Percentiles rank a stretch among this genome's conserved stretches.
Conservation (phyloP, 1,284 basidiomycete genomes). For the Leccinum solheimii region DNA sequence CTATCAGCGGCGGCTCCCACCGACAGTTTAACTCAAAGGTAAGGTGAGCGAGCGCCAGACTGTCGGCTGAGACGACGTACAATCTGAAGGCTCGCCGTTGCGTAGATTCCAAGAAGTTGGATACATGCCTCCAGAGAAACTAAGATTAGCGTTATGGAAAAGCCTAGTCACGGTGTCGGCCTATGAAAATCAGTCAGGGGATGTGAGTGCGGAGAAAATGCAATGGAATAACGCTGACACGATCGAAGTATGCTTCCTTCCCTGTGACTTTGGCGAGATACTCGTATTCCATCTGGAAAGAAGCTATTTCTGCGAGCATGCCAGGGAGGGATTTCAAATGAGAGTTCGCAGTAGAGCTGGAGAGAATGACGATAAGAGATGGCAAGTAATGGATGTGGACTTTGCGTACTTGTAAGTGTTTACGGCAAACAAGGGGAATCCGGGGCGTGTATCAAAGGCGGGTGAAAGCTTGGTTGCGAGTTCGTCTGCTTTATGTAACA, state of each 20-base stretch:
- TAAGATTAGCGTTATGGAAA: slow-evolving; percentile 47
- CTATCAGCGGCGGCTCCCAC: slow-evolving; percentile 70
- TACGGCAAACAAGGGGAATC: slow-evolving; percentile 50
- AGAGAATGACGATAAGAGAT: neutral
- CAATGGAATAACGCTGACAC: slow-evolving; percentile 36
- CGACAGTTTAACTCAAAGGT: slow-evolving; percentile 47
- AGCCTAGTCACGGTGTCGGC: slow-evolving; percentile 52
- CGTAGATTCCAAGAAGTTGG: slow-evolving; percentile 51
- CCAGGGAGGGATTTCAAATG: slow-evolving; percentile 34
- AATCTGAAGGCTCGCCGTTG: slow-evolving; percentile 39
- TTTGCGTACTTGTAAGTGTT: slow-evolving; percentile 47
- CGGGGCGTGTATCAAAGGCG: slow-evolving; percentile 49
- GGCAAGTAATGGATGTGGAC: neutral
- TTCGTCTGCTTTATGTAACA: slow-evolving; percentile 53
- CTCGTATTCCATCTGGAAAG: slow-evolving; percentile 57
- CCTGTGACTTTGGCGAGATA: slow-evolving; percentile 58
- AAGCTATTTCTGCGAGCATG: slow-evolving; percentile 56
- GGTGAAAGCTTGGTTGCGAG: slow-evolving; percentile 52
- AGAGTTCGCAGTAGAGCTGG: neutral
- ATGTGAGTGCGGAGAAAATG: neutral
- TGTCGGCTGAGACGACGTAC: slow-evolving; percentile 35
- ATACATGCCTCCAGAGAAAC: slow-evolving; percentile 52
- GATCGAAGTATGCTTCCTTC: slow-evolving; percentile 45
- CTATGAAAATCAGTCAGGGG: slow-evolving; percentile 31
- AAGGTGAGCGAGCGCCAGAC: slow-evolving; percentile 1